These are phyloP conservation scores for Solanum lycopersicoides DNA, from an alignment of 257 asterid genomes.

Conservation along the genomic window DNA sequence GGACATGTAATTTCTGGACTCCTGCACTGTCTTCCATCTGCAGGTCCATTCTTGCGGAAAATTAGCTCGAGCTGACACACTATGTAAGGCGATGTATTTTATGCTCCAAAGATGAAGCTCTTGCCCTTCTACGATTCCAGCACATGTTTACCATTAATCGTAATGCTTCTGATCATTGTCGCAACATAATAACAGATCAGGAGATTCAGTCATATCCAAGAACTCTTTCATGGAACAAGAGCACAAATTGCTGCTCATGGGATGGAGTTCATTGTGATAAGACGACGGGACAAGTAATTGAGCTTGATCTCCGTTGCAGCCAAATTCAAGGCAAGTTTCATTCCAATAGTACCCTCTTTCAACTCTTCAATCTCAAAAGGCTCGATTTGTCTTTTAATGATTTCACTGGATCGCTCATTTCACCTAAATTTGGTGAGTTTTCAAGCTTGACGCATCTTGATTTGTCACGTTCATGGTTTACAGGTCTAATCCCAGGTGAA, in stretches of 20 bases:
- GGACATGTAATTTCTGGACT: no score
- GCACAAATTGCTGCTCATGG: not conserved
- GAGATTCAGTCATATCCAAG: not conserved
- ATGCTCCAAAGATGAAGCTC: no score
- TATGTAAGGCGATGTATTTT: no score
- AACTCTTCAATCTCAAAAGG: not conserved
- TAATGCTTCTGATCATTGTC: not conserved
- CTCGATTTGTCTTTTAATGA: conserved; percentile 6
- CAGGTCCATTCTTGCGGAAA: no score
- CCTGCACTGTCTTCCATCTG: no score
- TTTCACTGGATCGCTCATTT: conserved; percentile 1
- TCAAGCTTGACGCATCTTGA: conserved; percentile 1
- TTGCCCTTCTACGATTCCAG: no score
- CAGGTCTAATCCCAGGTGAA: conserved; percentile 7
- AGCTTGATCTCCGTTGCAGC: conserved; percentile 11
- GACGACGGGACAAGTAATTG: not conserved
- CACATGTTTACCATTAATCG: no score
- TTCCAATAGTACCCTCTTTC: conserved; percentile 4
- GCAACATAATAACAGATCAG: no score
- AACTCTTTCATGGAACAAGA: not conserved
- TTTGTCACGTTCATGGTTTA: conserved; percentile 2
- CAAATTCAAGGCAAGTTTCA: conserved; percentile 3
- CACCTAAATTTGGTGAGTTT: not conserved
- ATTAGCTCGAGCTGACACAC: no score
- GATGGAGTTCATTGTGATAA: conserved; percentile 8